Evolutionary conservation across 495 filamentous ascomycete genomes (phyloP).

Genomic region (Talaromyces liani): DNA sequence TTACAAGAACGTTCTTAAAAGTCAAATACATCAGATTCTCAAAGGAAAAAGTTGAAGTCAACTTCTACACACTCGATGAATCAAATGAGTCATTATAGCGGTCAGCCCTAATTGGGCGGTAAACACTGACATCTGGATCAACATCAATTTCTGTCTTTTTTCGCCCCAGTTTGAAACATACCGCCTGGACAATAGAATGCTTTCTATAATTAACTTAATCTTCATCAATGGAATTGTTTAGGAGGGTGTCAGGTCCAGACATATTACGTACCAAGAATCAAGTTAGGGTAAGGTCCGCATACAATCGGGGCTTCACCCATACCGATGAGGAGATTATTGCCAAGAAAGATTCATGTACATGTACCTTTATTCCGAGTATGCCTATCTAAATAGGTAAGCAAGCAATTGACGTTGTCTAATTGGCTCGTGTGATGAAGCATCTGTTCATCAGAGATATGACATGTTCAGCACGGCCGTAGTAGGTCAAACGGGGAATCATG

Average conservation of each 20-base stretch:
- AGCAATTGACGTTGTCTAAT: neutral
- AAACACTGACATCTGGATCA: neutral
- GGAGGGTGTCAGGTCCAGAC: neutral
- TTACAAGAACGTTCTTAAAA: no score
- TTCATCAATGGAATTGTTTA: neutral
- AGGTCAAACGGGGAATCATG: neutral
- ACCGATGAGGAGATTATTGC: neutral
- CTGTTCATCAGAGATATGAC: neutral
- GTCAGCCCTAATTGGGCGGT: constrained; percentile 1
- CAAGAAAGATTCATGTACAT: no score
- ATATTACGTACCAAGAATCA: neutral
- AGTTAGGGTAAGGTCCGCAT: neutral
- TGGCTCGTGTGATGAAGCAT: neutral
- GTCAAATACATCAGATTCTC: neutral
- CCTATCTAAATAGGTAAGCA: neutral
- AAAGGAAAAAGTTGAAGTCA: neutral
- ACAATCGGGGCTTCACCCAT: neutral
- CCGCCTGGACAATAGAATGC: neutral
- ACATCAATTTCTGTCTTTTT: neutral
- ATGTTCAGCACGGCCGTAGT: neutral
- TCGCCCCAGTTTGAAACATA: neutral
- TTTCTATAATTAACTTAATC: neutral
- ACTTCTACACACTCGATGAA: neutral
- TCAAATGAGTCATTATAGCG: constrained; percentile 3
- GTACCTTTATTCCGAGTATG: neutral